Evolutionary conservation across 306 rosid species (phyloP), one percentile per base, ranked within the genome.

Genomic region (Delonix regia): DNA sequence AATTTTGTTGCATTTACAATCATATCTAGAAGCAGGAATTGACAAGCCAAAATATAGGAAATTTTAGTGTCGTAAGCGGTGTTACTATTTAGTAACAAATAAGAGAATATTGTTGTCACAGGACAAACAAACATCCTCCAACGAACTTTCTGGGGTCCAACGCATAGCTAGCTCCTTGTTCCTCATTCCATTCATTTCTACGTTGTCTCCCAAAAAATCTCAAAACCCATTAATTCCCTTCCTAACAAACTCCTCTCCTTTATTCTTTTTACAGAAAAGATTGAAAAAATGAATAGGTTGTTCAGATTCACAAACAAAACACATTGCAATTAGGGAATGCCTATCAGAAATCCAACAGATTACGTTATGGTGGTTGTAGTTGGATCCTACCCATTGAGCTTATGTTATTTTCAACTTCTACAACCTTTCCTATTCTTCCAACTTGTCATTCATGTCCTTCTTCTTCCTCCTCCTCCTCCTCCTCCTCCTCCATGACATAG

Each of bases 81-180:
- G 39, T 36, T 36, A 36, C 39, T 4, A 36, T 6, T 36, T 36
- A 7, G 39, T 0, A 36, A 36, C 39, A 4, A 4, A 36, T 36
- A 36, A 36, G 0, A 36, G 39, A 36, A 36, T 36, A 36, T 3
- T 3, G 7, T 6, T 4, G 7, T n/a, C n/a, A n/a, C 0, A 3
- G 39, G 7, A 6, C 39, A 6, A 36, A 4, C 39, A 36, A 36
- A 36, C 39, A 36, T 36, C 8, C 18, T 22, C 42, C 25, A 19
- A 12, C 33, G 1, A 36, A 19, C 5, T 52, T 55, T 69, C 27
- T 25, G 69, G 22, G 91, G 90, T 68, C 51, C 39, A 85, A 85
- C 91, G 91, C 81, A 76, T 62, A 78, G 11, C 27, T 82, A 87
- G 91, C 67, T 68, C n/a, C 21, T 5, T 64, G 28, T 42, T 16